These are phyloP conservation scores for Tilletia caries DNA, from an alignment of 1,284 basidiomycete genomes.

Conservation along the genomic window DNA sequence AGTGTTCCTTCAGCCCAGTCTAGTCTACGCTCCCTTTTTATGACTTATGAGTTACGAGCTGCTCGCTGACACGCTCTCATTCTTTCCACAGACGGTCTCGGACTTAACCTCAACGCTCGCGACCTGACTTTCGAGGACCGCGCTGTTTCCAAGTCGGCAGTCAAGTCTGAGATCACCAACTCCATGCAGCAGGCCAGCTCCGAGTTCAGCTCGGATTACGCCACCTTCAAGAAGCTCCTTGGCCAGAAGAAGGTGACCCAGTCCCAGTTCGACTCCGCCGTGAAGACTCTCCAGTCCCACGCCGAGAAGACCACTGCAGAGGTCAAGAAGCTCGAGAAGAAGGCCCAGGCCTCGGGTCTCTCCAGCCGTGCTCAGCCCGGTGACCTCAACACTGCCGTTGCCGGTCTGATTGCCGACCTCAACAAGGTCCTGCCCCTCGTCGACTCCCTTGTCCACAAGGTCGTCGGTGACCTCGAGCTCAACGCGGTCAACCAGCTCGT, in stretches of 20 bases:
- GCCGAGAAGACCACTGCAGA: neutral
- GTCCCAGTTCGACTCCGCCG: neutral
- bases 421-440: neutral
- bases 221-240: neutral
- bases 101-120: neutral
- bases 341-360: neutral
- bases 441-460: neutral
- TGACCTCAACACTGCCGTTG: neutral
- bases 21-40: neutral
- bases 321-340: neutral
- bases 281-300: neutral
- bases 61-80: neutral
- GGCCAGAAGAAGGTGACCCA: neutral
- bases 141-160: neutral
- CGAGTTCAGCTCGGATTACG: neutral
- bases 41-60: neutral
- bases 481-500: neutral
- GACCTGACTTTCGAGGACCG: neutral
- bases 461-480: neutral
- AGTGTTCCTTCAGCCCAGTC: neutral
- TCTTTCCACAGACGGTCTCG: neutral
- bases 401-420: slow-evolving; percentile 7
- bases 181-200: neutral
- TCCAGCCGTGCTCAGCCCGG: neutral
- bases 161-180: neutral